phyloP scores from a whole-genome alignment of 2,329 filamentous ascomycete genomes.

The Xylariales sp. region DNA sequence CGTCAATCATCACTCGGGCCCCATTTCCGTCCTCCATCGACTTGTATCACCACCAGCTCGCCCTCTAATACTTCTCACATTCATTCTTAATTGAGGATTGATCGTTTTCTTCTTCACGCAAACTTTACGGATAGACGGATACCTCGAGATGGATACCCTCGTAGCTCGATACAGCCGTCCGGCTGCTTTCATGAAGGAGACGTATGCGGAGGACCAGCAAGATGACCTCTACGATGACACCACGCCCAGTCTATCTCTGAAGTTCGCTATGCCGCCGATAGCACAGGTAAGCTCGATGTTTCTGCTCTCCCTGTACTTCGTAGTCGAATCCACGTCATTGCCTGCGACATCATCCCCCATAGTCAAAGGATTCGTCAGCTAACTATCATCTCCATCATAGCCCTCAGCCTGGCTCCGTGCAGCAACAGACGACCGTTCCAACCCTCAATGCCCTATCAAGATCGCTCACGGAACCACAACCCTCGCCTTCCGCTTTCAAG shows the following conservation, averaged over 20 bases:
- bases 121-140: too few relatives aligned
- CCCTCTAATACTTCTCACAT: constrained; percentile 5
- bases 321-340: background rate
- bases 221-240: constrained; percentile 67
- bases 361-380: background rate
- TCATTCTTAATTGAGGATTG: constrained; percentile 10
- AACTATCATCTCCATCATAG: constrained; percentile 37
- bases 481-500: constrained; percentile 95
- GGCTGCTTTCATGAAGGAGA: constrained; percentile 66
- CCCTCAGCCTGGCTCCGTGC: constrained; percentile 92
- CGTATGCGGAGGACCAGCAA: constrained; percentile 66
- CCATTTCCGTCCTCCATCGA: constrained; percentile 8
- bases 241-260: constrained; percentile 75
- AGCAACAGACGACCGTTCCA: constrained; percentile 94
- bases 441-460: constrained; percentile 97
- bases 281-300: constrained; percentile 62
- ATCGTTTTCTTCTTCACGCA: too few relatives aligned
- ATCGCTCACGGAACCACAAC: constrained; percentile 98
- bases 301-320: constrained; percentile 1
- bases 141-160: constrained; percentile 76
- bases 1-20: constrained; percentile 3
- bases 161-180: constrained; percentile 88
- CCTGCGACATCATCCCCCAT: background rate
- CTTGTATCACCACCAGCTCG: constrained; percentile 13
- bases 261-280: constrained; percentile 92